phyloP scores from a whole-genome alignment of 2,329 filamentous ascomycete species.

The Sphaerostilbella broomeana region DNA sequence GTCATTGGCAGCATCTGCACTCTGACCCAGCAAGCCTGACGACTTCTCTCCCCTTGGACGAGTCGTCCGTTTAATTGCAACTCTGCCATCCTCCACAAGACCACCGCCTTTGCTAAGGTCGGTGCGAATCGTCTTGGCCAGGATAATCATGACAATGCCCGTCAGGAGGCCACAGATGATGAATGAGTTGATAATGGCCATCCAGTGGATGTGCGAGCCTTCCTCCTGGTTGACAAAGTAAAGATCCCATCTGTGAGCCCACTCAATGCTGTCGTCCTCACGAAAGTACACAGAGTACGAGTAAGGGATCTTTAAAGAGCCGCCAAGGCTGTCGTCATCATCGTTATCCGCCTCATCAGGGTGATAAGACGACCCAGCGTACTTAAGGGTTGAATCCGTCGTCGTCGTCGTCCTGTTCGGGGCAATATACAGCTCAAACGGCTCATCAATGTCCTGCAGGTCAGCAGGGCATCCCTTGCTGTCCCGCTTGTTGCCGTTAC shows the following conservation, averaged over 20 bases:
- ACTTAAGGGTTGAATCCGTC: constrained; percentile 37
- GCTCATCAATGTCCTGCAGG: constrained; percentile 54
- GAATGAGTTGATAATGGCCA: constrained; percentile 81
- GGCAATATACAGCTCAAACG: constrained; percentile 62
- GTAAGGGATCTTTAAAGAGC: constrained; percentile 68
- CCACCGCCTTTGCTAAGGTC: constrained; percentile 74
- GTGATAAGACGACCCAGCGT: constrained; percentile 54
- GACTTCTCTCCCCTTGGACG: constrained; percentile 41
- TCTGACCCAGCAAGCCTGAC: constrained; percentile 54
- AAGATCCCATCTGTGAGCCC: constrained; percentile 78
- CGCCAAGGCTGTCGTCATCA: constrained; percentile 54
- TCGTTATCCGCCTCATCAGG: constrained; percentile 38
- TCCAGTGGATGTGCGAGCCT: constrained; percentile 75
- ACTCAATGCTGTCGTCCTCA: constrained; percentile 73
- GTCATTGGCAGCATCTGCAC: constrained; percentile 42
- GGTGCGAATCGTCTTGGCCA: constrained; percentile 68
- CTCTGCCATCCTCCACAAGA: constrained; percentile 59
- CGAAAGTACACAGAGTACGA: constrained; percentile 88
- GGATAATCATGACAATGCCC: constrained; percentile 72
- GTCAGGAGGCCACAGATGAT: constrained; percentile 76
- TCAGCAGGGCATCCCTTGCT: constrained; percentile 61
- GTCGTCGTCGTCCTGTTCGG: constrained; percentile 56
- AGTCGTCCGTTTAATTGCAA: constrained; percentile 49
- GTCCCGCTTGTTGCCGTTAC: constrained; percentile 50
- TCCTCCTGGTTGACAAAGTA: constrained; percentile 87